Conservation (phyloP, 257 asterid genomes). For the Penstemon davidsonii region DNA sequence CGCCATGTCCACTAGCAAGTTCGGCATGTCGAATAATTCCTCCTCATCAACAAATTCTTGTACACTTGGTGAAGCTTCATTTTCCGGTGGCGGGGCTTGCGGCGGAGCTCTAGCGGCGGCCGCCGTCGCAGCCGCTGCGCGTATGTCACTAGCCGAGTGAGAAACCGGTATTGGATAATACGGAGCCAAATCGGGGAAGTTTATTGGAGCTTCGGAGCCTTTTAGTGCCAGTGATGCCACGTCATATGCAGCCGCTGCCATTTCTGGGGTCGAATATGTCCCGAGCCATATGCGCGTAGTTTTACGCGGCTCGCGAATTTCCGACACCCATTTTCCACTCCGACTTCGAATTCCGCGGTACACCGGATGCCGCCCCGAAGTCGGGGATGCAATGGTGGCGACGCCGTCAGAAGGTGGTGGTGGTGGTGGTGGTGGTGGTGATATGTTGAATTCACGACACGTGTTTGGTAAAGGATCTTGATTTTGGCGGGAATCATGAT, state of each 20-base stretch:
- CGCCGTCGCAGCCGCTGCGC: slow-evolving; percentile 39
- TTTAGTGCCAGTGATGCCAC: slow-evolving; percentile 58
- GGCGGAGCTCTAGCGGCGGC: slow-evolving; percentile 32
- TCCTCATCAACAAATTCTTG: slow-evolving; percentile 53
- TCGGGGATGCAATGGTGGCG: slow-evolving; percentile 12
- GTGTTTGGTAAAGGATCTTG: slow-evolving; percentile 1
- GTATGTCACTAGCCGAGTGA: slow-evolving; percentile 37
- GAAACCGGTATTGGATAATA: slow-evolving; percentile 45
- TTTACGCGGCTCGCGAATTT: slow-evolving; percentile 60
- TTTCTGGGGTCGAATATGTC: slow-evolving; percentile 53
- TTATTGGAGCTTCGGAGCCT: slow-evolving; percentile 41
- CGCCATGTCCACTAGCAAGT: slow-evolving; percentile 60
- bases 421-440: neutral
- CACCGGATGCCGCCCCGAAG: slow-evolving; percentile 43
- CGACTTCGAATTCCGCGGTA: slow-evolving; percentile 53
- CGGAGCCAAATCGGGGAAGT: slow-evolving; percentile 36
- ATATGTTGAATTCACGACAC: neutral
- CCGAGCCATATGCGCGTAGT: slow-evolving; percentile 68
- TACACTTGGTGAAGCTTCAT: slow-evolving; percentile 10
- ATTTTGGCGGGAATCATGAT: neutral
- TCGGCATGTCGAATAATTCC: slow-evolving; percentile 53
- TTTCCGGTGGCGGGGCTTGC: slow-evolving; percentile 19
- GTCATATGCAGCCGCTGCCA: slow-evolving; percentile 72
- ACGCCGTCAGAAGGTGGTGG: slow-evolving; percentile 17
- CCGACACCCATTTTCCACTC: slow-evolving; percentile 68